Evolutionary conservation across 1,139 yeast genomes (phyloP).

Genomic region (Meyerozyma guilliermondii): DNA sequence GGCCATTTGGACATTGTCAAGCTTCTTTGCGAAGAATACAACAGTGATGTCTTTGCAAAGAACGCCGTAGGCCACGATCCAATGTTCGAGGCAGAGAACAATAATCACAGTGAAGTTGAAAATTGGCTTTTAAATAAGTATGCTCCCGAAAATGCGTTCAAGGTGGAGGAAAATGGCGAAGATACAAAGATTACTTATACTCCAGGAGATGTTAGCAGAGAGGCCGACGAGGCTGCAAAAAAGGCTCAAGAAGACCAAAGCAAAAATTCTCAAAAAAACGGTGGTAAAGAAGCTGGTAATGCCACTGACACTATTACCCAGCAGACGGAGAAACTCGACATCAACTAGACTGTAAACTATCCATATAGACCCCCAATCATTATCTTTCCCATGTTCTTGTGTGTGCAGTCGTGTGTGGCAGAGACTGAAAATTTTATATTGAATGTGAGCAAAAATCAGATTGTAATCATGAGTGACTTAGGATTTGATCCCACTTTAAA

Average conservation of each 20-base stretch:
- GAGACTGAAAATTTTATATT: constrained; percentile 1
- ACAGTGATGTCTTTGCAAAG: constrained; percentile 76
- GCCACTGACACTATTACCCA: background rate
- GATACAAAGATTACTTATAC: constrained; percentile 43
- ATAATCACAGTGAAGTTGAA: constrained; percentile 59
- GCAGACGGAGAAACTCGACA: background rate
- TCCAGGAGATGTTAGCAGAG: constrained; percentile 47
- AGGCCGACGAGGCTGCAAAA: constrained; percentile 37
- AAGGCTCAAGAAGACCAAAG: constrained; percentile 12
- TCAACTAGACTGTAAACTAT: background rate
- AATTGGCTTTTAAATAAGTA: constrained; percentile 68
- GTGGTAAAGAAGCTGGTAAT: background rate
- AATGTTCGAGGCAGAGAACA: constrained; percentile 83
- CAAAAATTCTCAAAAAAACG: constrained; percentile 3
- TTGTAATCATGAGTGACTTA: constrained; percentile 45
- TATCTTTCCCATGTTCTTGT: background rate
- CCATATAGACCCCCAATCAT: background rate
- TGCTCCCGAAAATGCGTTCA: constrained; percentile 61
- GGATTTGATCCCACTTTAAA: constrained; percentile 76
- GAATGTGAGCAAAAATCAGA: background rate
- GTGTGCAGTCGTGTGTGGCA: background rate
- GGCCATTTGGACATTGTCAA: constrained; percentile 76
- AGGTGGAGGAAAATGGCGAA: constrained; percentile 39
- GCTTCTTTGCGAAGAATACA: constrained; percentile 63
- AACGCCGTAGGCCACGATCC: constrained; percentile 78